phyloP scores from a whole-genome alignment of 495 filamentous ascomycete species.

The Copromyces sp. region DNA sequence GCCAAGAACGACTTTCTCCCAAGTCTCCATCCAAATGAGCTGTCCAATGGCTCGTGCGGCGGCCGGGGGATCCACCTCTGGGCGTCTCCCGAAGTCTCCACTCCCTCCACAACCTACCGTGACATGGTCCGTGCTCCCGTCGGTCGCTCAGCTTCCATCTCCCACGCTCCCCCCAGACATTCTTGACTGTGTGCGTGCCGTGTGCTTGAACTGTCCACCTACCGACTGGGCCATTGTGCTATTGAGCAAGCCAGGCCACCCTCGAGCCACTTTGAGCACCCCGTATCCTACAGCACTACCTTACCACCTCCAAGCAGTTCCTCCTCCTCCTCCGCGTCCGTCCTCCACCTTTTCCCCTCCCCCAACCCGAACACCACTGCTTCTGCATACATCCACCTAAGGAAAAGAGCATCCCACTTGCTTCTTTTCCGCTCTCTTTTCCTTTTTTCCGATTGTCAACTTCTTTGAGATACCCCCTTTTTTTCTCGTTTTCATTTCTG shows the following conservation, averaged over 20 bases:
- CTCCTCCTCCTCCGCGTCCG: conserved; percentile 26
- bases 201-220: background rate
- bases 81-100: conserved; percentile 1
- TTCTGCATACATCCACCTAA: conserved; percentile 21
- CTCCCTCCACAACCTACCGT: conserved; percentile 1
- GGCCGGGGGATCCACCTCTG: background rate
- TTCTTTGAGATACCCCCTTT: conserved; percentile 24
- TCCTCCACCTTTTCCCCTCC: conserved; percentile 32
- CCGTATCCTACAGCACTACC: background rate
- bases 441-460: conserved; percentile 10
- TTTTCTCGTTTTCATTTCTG: conserved; percentile 15
- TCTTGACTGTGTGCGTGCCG: background rate
- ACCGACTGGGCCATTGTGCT: background rate
- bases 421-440: conserved; percentile 22
- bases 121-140: conserved; percentile 1
- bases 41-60: background rate
- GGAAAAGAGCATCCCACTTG: conserved; percentile 29
- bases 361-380: conserved; percentile 17
- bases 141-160: conserved; percentile 19
- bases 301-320: conserved; percentile 10
- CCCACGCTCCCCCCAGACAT: conserved; percentile 14
- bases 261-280: background rate
- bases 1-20: background rate
- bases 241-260: background rate
- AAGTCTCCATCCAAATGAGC: background rate